Evolutionary conservation across 257 asterid genomes (phyloP).

Genomic region (Datura wrightii): DNA sequence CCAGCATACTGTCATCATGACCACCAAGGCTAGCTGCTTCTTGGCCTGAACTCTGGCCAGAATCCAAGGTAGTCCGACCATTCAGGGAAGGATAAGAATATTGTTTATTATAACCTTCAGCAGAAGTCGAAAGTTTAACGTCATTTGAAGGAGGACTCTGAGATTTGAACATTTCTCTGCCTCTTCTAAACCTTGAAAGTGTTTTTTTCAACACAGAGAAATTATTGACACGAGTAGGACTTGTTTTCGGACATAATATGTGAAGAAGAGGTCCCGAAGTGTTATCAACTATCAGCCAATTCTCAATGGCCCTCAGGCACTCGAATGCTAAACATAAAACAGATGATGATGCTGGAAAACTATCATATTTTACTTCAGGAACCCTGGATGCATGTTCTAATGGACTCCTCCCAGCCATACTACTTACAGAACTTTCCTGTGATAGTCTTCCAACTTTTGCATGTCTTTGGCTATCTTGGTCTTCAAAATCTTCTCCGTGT

Average conservation of each 20-base stretch:
- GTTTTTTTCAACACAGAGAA: slow-evolving; percentile 72
- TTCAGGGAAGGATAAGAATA: slow-evolving; percentile 38
- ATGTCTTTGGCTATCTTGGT: slow-evolving; percentile 81
- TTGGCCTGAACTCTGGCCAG: slow-evolving; percentile 51
- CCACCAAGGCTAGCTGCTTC: slow-evolving; percentile 45
- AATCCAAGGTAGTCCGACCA: slow-evolving; percentile 49
- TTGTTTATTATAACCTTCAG: slow-evolving; percentile 35
- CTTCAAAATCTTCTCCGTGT: slow-evolving; percentile 62
- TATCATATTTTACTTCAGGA: slow-evolving; percentile 43
- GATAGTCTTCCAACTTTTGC: slow-evolving; percentile 96
- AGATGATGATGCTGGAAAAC: slow-evolving; percentile 63
- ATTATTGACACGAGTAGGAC: slow-evolving; percentile 63
- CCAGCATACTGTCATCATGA: slow-evolving; percentile 56
- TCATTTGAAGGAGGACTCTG: slow-evolving; percentile 43
- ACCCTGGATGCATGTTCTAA: slow-evolving; percentile 55
- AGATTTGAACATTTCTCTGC: slow-evolving; percentile 59
- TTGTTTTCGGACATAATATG: slow-evolving; percentile 59
- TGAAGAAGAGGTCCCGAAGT: slow-evolving; percentile 59
- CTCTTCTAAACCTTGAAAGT: slow-evolving; percentile 72
- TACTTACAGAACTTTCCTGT: slow-evolving; percentile 79
- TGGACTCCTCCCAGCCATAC: slow-evolving; percentile 64
- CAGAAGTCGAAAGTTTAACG: slow-evolving; percentile 4
- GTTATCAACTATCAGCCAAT: slow-evolving; percentile 79
- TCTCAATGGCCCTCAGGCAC: slow-evolving; percentile 86
- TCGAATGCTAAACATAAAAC: slow-evolving; percentile 81